phyloP scores from a whole-genome alignment of 441 rosid genomes.

The Croton setiger region DNA sequence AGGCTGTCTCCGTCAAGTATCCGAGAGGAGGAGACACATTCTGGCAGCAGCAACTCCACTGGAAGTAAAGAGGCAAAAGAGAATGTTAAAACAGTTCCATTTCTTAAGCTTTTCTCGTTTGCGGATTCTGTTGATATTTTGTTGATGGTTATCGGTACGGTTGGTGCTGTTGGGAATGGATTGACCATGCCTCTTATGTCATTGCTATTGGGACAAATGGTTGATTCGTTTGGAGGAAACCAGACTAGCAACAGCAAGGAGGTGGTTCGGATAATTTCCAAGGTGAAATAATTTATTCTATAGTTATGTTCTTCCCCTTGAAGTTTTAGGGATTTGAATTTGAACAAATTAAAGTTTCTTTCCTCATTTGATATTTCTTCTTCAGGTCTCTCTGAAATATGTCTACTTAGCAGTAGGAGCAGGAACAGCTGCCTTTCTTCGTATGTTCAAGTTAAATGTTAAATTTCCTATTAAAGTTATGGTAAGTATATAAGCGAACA shows the following conservation, averaged over 20 bases:
- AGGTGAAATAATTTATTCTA: constrained; percentile 29
- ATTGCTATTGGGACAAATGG: constrained; percentile 48
- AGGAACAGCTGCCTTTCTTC: constrained; percentile 57
- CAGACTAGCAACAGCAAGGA: constrained; percentile 30
- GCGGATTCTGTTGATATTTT: constrained; percentile 44
- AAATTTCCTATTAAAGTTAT: not conserved
- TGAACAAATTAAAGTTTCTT: no score
- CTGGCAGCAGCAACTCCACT: no score
- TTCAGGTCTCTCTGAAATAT: constrained; percentile 59
- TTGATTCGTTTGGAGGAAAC: constrained; percentile 49
- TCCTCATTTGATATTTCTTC: not conserved
- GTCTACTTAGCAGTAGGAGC: constrained; percentile 67
- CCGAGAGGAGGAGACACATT: no score
- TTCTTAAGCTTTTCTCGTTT: constrained; percentile 59
- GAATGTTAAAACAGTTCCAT: constrained; percentile 38
- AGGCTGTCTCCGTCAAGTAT: no score
- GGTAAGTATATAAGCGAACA: not conserved
- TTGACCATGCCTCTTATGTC: constrained; percentile 51
- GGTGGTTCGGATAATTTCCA: constrained; percentile 37
- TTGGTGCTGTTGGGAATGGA: constrained; percentile 65
- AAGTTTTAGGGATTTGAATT: not conserved
- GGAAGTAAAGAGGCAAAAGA: no score
- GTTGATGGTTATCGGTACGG: constrained; percentile 53
- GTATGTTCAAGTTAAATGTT: constrained; percentile 39
- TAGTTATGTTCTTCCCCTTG: not conserved